Evolutionary conservation across 495 filamentous ascomycete species (phyloP).

Genomic region (Neurospora sublineolata): DNA sequence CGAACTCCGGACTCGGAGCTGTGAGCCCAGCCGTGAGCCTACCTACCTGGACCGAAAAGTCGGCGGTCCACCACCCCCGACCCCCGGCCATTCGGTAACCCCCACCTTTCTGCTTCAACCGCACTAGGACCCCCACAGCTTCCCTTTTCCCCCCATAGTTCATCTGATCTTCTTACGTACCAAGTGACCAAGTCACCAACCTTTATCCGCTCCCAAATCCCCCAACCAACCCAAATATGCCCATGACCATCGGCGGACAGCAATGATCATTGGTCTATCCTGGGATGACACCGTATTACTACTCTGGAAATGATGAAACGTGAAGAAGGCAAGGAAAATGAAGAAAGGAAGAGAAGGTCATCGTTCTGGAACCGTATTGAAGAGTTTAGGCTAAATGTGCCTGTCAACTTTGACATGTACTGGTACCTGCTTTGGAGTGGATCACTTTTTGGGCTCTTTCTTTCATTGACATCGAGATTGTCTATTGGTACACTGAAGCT

Average conservation of each 20-base stretch:
- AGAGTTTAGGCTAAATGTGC: neutral
- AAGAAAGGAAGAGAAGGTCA: neutral
- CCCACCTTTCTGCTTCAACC: neutral
- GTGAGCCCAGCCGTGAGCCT: neutral
- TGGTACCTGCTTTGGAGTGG: neutral
- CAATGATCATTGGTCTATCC: too few relatives aligned
- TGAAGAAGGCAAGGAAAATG: too few relatives aligned
- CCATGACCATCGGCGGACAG: too few relatives aligned
- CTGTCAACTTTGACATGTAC: neutral
- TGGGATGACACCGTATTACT: too few relatives aligned
- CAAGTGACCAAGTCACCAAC: neutral
- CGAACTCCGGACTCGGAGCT: neutral
- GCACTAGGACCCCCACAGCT: too few relatives aligned
- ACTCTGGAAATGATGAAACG: too few relatives aligned
- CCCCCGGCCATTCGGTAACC: neutral
- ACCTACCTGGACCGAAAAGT: neutral
- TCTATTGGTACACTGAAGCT: too few relatives aligned
- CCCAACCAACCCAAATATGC: too few relatives aligned
- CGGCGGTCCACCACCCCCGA: neutral
- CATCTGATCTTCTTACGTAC: neutral
- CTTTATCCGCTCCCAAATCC: too few relatives aligned
- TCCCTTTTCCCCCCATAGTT: neutral
- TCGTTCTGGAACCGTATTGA: neutral
- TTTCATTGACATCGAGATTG: too few relatives aligned
- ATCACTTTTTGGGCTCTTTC: neutral